A percentile compares a stretch with the other conserved stretches of the same genome.
Conservation (phyloP, 2,329 filamentous ascomycete genomes). For the Atkinsonella texensis region DNA sequence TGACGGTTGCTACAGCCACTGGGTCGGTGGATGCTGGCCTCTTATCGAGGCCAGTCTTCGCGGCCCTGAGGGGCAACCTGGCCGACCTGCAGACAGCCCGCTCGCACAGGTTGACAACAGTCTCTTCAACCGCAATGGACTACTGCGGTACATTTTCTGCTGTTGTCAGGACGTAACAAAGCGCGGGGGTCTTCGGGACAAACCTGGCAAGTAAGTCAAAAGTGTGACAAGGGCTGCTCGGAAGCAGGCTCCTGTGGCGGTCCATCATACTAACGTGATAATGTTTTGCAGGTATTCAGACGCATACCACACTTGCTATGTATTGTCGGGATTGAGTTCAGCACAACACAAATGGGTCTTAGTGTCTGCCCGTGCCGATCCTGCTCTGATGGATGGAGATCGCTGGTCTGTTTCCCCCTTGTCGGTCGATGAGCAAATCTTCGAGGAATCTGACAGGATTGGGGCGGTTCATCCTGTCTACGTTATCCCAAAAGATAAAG, state of each 20-base stretch:
- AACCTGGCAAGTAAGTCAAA: slow-evolving; percentile 66
- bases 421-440: slow-evolving; percentile 45
- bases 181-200: slow-evolving; percentile 79
- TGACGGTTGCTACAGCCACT: slow-evolving; percentile 96
- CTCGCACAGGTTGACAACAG: slow-evolving; percentile 25
- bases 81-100: slow-evolving; percentile 17
- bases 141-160: slow-evolving; percentile 79
- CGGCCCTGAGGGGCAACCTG: slow-evolving; percentile 28
- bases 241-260: not conserved
- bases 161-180: slow-evolving; percentile 67
- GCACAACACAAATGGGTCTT: slow-evolving; percentile 59
- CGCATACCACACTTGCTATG: slow-evolving; percentile 89
- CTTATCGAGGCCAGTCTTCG: slow-evolving; percentile 70
- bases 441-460: slow-evolving; percentile 60
- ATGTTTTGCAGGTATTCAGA: slow-evolving; percentile 53
- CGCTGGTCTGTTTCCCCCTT: slow-evolving; percentile 37
- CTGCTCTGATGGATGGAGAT: slow-evolving; percentile 23
- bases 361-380: slow-evolving; percentile 20
- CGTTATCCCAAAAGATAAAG: slow-evolving; percentile 62
- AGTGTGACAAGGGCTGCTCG: not conserved
- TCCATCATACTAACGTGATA: slow-evolving; percentile 1
- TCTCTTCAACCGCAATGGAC: slow-evolving; percentile 70
- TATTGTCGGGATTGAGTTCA: slow-evolving; percentile 72
- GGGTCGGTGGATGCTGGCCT: slow-evolving; percentile 93
- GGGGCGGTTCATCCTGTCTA: slow-evolving; percentile 70